Percentiles rank a stretch among this genome's conserved stretches.
phyloP scores from a whole-genome alignment of 2,329 filamentous ascomycete genomes.

The Cercospora berteroae region DNA sequence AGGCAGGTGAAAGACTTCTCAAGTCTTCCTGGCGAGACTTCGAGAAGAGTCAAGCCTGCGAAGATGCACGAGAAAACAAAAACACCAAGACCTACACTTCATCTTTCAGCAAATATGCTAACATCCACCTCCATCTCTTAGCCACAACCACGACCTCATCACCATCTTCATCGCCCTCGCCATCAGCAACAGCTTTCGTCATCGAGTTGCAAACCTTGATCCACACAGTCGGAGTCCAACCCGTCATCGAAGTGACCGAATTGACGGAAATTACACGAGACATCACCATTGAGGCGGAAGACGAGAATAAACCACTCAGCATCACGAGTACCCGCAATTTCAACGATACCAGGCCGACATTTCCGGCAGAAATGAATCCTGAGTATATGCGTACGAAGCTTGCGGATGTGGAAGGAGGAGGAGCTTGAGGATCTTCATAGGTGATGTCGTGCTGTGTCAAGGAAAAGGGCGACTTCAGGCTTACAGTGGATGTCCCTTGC shows the following conservation, averaged over 20 bases:
- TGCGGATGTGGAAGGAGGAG: not conserved
- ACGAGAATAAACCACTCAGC: not conserved
- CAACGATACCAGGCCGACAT: not conserved
- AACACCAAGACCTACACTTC: not conserved
- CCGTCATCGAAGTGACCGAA: conserved; percentile 4
- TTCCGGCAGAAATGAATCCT: not conserved
- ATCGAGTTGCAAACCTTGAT: conserved; percentile 7
- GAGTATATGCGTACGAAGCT: not conserved
- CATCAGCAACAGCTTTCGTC: conserved; percentile 1
- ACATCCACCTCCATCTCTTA: not conserved
- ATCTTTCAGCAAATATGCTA: not conserved
- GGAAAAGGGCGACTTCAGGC: too few relatives aligned
- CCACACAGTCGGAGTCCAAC: conserved; percentile 4
- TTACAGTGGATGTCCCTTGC: too few relatives aligned
- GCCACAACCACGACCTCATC: not conserved
- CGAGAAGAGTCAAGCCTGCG: too few relatives aligned
- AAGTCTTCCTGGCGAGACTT: too few relatives aligned
- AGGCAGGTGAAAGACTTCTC: not conserved
- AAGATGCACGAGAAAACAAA: too few relatives aligned
- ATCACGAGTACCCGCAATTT: not conserved
- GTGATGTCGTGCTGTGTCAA: not conserved
- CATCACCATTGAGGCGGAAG: not conserved
- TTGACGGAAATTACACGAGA: conserved; percentile 5
- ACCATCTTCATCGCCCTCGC: not conserved
- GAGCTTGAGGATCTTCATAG: not conserved